Percentiles rank a stretch among this genome's conserved stretches.
These are phyloP conservation scores for Suillus subalutaceus DNA, from an alignment of 768 basidiomycete genomes.

Conservation along the genomic window DNA sequence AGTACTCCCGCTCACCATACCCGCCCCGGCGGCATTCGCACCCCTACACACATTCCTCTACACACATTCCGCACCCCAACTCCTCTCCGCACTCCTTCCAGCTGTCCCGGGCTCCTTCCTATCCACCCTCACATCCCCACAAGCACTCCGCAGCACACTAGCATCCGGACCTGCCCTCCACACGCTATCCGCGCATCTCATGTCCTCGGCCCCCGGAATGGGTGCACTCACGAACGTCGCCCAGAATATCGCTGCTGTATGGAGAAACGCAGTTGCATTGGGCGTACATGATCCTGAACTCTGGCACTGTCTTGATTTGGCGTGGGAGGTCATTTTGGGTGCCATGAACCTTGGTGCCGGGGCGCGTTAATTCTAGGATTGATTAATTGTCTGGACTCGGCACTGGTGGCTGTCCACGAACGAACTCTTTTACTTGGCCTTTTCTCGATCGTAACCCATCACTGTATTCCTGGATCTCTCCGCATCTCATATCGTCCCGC, in stretches of 20 bases:
- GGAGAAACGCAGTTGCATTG: slow-evolving; percentile 72
- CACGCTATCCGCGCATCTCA: slow-evolving; percentile 56
- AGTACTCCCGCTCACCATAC: slow-evolving; percentile 63
- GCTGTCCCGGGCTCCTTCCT: slow-evolving; percentile 31
- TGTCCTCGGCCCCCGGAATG: slow-evolving; percentile 44
- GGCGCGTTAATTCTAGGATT: slow-evolving; percentile 23
- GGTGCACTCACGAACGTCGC: slow-evolving; percentile 52
- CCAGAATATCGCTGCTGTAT: slow-evolving; percentile 61
- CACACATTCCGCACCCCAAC: slow-evolving; percentile 51
- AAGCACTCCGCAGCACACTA: slow-evolving; percentile 42
- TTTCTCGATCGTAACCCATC: slow-evolving; percentile 7
- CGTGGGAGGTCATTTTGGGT: slow-evolving; percentile 68
- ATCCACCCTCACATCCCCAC: slow-evolving; percentile 32
- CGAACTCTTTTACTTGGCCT: neutral
- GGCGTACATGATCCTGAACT: slow-evolving; percentile 66
- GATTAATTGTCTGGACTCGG: neutral
- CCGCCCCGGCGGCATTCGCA: slow-evolving; percentile 63
- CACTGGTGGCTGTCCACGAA: slow-evolving; percentile 11
- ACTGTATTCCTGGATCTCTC: slow-evolving; percentile 18
- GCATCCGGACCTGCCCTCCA: slow-evolving; percentile 56
- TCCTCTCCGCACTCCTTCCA: slow-evolving; percentile 55
- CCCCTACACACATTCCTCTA: slow-evolving; percentile 68
- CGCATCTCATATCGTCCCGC: slow-evolving; percentile 28
- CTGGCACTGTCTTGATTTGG: slow-evolving; percentile 67
- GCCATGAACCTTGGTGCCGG: slow-evolving; percentile 59